These are phyloP conservation scores for Knoxia roxburghii DNA, from an alignment of 257 asterid genomes.

Conservation along the genomic window DNA sequence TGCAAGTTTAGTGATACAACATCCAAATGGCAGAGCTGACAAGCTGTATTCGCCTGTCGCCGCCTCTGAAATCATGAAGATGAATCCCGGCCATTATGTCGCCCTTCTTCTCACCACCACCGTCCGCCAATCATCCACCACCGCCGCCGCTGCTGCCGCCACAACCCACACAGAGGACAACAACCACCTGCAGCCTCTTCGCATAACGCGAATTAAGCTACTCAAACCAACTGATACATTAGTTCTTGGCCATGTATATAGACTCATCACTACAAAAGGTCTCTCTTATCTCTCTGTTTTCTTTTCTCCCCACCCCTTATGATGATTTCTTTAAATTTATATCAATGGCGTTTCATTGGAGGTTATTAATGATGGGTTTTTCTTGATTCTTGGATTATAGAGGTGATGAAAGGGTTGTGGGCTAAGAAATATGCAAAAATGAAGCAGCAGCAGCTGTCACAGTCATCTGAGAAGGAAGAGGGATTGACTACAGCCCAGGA, in stretches of 20 bases:
- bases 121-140: conserved; percentile 35
- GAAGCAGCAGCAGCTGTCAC: conserved; percentile 43
- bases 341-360: too few species aligned
- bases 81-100: conserved; percentile 81
- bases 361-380: background rate
- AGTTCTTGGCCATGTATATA: conserved; percentile 76
- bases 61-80: conserved; percentile 68
- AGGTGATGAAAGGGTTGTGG: conserved; percentile 69
- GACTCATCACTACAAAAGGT: conserved; percentile 83
- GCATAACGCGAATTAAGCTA: conserved; percentile 67
- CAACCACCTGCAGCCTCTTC: conserved; percentile 32
- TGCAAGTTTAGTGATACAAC: conserved; percentile 60
- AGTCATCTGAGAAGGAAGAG: conserved; percentile 26
- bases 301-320: background rate
- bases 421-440: conserved; percentile 64
- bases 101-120: conserved; percentile 94
- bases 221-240: conserved; percentile 74
- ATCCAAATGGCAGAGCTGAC: conserved; percentile 72
- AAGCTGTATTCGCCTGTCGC: conserved; percentile 48
- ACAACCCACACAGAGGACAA: conserved; percentile 8
- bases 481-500: conserved; percentile 32
- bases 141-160: conserved; percentile 25
- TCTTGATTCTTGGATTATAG: conserved; percentile 17
- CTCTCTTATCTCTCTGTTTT: background rate
- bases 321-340: too few species aligned